Evolutionary conservation across 176 grass and related monocot genomes (phyloP).

Genomic region (Zoysia japonica): DNA sequence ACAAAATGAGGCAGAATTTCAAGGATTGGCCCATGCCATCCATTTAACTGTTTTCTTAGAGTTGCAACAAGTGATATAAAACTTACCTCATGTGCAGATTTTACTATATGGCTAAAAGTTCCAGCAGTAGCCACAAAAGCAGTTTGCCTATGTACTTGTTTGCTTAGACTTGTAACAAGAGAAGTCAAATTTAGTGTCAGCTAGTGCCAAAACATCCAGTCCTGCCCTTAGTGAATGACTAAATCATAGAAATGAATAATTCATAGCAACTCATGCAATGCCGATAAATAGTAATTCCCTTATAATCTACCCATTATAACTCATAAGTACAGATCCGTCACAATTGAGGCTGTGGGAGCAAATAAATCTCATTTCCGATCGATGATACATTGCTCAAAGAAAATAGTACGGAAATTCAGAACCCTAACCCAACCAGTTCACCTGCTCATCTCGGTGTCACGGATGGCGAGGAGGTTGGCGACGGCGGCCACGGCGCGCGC

Average conservation of each 20-base stretch:
- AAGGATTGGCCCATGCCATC: neutral
- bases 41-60: neutral
- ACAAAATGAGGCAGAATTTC: neutral
- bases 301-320: neutral
- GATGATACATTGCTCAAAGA: neutral
- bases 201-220: neutral
- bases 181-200: neutral
- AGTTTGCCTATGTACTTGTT: neutral
- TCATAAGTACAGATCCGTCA: neutral
- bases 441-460: constrained; percentile 98
- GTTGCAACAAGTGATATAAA: neutral
- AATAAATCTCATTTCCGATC: neutral
- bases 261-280: neutral
- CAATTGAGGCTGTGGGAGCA: neutral
- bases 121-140: neutral
- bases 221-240: neutral
- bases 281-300: neutral
- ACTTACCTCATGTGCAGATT: neutral
- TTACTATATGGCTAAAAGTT: constrained; percentile 14
- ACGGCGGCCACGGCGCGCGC: constrained; percentile 71
- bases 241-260: constrained; percentile 16
- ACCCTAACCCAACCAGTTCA: constrained; percentile 32
- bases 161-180: neutral
- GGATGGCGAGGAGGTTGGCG: constrained; percentile 85
- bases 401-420: neutral